These are phyloP conservation scores for Capsella bursapastoris DNA, from an alignment of 345 rosid species.

Conservation along the genomic window DNA sequence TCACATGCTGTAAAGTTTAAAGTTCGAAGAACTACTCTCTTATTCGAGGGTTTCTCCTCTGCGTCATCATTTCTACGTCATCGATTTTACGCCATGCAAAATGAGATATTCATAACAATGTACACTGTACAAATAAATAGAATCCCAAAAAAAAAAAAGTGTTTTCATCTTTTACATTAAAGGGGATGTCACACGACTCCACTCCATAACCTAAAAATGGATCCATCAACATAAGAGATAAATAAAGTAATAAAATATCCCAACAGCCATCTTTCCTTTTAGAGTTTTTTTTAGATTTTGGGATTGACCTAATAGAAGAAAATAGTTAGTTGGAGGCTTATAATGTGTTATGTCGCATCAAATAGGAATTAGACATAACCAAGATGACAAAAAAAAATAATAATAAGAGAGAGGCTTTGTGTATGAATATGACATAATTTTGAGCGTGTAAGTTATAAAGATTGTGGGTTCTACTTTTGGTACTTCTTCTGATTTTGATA, in stretches of 20 bases:
- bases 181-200: slow-evolving; percentile 29
- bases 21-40: slow-evolving; percentile 28
- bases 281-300: slow-evolving; percentile 1
- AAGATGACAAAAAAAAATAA: slow-evolving; percentile 19
- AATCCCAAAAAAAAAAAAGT: neutral
- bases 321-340: slow-evolving; percentile 31
- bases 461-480: slow-evolving; percentile 46
- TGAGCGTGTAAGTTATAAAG: slow-evolving; percentile 43
- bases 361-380: slow-evolving; percentile 17
- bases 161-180: neutral
- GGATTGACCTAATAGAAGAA: slow-evolving; percentile 8
- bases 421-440: slow-evolving; percentile 37
- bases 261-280: slow-evolving; percentile 21
- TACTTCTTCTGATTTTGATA: slow-evolving; percentile 37
- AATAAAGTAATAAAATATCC: slow-evolving; percentile 4
- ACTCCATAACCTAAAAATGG: slow-evolving; percentile 19
- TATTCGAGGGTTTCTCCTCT: slow-evolving; percentile 24
- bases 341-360: slow-evolving; percentile 40
- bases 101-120: neutral
- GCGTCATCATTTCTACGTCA: slow-evolving; percentile 37
- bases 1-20: slow-evolving; percentile 38
- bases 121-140: neutral
- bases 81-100: slow-evolving; percentile 21
- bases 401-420: slow-evolving; percentile 22
- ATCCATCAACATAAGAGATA: slow-evolving; percentile 18